Evolutionary conservation across 768 basidiomycete genomes (phyloP), one percentile per base, ranked within the genome.

Genomic region (Butyriboletus loyo): DNA sequence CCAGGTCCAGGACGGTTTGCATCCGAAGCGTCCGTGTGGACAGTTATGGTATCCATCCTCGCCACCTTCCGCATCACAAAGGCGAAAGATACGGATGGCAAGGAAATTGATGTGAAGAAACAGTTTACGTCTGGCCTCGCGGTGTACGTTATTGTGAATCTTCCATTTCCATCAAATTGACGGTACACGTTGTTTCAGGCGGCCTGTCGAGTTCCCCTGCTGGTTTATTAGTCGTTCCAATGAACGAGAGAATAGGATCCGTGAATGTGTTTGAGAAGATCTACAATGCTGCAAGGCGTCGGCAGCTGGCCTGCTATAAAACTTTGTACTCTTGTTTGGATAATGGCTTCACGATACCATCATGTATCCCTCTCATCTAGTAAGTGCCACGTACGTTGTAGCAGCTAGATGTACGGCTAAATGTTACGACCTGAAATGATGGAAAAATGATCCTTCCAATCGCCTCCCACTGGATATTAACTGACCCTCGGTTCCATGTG

Each of bases 111-210:
- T 10, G 55, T 68, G 15, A 46, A 61, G 52, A 52, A 24, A 17
- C 57, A 53, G 24, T 68, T 64, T 37, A 64, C 62, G 31, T 52
- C 61, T 4, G 61, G 64, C n/a, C 39, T 67, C 22, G 14, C 62
- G 0, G 30, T 62, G 63, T 65, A 53, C 17, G 59, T 55, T 31
- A 46, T 41, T 2, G 6, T 9, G 1, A 34, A 14, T 3, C 13
- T 39, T 31, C 34, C 19, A 22, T 46, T 31, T 25, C 43, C 1
- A 37, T 48, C 5, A 31, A 44, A 25, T 52, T 43, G 32, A 45
- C 21, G 2, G 1, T 22, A 5, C 6, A 14, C 21, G 8, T 21
- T 39, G 22, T 28, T 28, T 32, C 39, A 66, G 66, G 4, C 57
- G 50, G 13, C 64, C 66, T 5, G 50, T 64, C 7, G 24, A 40